Conservation (phyloP, 2,329 filamentous ascomycete genomes). For the Penicillium corylophilum region DNA sequence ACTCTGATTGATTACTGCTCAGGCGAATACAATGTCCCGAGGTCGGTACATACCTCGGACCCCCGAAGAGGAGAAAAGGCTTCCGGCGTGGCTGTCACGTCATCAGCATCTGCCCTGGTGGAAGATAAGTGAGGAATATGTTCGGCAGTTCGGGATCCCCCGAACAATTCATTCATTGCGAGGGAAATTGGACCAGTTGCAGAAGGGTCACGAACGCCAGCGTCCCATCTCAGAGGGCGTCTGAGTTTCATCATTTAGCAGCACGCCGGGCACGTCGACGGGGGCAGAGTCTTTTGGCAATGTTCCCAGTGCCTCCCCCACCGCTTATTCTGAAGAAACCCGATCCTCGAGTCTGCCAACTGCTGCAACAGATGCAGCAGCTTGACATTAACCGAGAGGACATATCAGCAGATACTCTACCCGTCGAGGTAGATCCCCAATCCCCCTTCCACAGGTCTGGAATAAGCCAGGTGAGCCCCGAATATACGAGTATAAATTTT, state of each 20-base stretch:
- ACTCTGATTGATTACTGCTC: background rate
- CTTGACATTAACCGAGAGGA: background rate
- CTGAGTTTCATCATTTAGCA: background rate
- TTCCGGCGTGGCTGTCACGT: background rate
- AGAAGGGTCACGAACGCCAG: background rate
- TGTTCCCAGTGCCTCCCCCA: background rate
- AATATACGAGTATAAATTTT: background rate
- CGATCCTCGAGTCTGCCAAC: background rate
- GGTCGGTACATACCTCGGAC: background rate
- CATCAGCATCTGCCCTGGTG: background rate
- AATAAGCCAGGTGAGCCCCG: background rate
- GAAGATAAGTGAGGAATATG: background rate
- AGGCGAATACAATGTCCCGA: background rate
- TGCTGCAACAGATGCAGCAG: background rate
- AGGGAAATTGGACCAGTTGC: background rate
- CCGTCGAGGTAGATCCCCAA: background rate
- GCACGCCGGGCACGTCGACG: background rate
- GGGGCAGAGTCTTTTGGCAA: background rate
- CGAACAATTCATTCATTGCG: background rate
- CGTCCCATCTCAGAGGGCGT: background rate
- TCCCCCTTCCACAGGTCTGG: background rate
- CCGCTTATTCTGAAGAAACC: background rate
- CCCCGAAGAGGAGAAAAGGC: background rate
- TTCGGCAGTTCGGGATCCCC: background rate
- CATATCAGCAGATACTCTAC: background rate